These are phyloP conservation scores for Lepidium africanum DNA, from an alignment of 345 rosid genomes.

Conservation along the genomic window DNA sequence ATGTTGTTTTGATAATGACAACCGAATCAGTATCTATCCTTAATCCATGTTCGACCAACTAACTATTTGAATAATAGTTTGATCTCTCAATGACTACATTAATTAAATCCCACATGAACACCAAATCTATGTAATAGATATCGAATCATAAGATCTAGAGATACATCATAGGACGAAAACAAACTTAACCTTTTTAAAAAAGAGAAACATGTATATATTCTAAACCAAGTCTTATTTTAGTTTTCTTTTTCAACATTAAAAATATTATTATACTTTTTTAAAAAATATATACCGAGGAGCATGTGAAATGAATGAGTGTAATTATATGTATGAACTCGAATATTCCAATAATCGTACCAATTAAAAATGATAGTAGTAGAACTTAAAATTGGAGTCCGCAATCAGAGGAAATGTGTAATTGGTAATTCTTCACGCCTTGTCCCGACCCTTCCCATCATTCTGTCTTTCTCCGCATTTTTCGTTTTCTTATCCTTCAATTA, in stretches of 20 bases:
- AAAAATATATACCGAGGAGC: not conserved
- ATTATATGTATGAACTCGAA: no score
- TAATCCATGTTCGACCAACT: not conserved
- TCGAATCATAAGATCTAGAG: not conserved
- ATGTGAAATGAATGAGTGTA: not conserved
- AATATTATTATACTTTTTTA: not conserved
- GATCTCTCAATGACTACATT: not conserved
- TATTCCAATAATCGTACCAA: no score
- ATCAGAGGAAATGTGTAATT: constrained; percentile 23
- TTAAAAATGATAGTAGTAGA: no score
- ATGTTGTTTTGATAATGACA: not conserved
- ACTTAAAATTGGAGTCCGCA: constrained; percentile 14
- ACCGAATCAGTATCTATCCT: not conserved
- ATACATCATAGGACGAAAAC: not conserved
- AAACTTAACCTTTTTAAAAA: not conserved
- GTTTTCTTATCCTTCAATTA: not conserved
- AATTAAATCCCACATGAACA: not conserved
- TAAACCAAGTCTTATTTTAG: not conserved
- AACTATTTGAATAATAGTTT: not conserved
- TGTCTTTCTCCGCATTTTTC: constrained; percentile 29
- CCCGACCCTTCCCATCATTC: constrained; percentile 25
- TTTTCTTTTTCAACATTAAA: not conserved
- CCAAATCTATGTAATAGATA: not conserved
- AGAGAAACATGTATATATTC: not conserved
- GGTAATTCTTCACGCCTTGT: constrained; percentile 24